phyloP scores from a whole-genome alignment of 352 stramenopile genomes.

The Phytophthora sansomeana region DNA sequence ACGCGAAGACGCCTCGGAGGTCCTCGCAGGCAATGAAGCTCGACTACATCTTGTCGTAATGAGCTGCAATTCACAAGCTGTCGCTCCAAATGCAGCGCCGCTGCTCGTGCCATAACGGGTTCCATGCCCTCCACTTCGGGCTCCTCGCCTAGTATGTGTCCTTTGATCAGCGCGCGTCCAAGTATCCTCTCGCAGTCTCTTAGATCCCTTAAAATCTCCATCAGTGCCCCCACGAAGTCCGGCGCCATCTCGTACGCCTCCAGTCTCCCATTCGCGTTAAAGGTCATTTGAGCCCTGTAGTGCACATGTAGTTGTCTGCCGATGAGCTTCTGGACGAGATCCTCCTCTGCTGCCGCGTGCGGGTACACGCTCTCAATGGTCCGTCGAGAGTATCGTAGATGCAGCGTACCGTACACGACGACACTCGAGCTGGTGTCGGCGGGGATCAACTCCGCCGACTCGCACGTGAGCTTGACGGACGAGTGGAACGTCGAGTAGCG shows the following conservation, averaged over 20 bases:
- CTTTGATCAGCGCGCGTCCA: conserved; percentile 39
- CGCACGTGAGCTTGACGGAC: conserved; percentile 39
- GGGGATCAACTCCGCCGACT: conserved; percentile 32
- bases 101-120: too few species aligned
- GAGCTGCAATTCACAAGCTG: too few species aligned
- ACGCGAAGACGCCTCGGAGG: not conserved
- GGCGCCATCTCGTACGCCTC: conserved; percentile 42
- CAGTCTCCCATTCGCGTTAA: conserved; percentile 40
- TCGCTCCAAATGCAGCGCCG: too few species aligned
- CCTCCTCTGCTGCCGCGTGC: conserved; percentile 38
- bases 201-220: conserved; percentile 47
- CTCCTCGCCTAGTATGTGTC: conserved; percentile 34
- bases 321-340: conserved; percentile 56
- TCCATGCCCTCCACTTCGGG: conserved; percentile 5
- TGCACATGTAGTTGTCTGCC: conserved; percentile 50
- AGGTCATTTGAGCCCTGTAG: conserved; percentile 55
- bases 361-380: conserved; percentile 64
- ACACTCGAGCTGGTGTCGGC: conserved; percentile 37
- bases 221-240: conserved; percentile 45
- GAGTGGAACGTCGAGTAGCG: conserved; percentile 40
- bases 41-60: conserved; percentile 41
- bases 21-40: conserved; percentile 10
- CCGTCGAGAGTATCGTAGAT: conserved; percentile 53
- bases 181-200: conserved; percentile 50
- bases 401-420: conserved; percentile 38